Evolutionary conservation across 208 protist genomes (phyloP).

Genomic region (Phytomonas francai): DNA sequence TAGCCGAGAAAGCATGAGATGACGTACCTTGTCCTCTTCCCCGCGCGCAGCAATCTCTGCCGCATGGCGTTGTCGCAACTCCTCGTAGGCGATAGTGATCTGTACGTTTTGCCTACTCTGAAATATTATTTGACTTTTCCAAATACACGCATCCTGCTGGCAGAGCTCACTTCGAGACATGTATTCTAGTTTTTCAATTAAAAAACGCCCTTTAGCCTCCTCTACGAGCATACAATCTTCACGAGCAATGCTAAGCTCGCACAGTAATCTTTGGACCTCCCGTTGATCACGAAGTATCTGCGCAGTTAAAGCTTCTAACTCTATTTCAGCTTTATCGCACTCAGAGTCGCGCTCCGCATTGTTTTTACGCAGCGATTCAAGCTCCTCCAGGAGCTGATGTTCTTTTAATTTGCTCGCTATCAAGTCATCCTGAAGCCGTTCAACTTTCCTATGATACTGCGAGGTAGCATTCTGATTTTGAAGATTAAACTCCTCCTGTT

Average conservation of each 20-base stretch:
- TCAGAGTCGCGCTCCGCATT: slow-evolving; percentile 11
- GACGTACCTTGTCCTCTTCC: background rate
- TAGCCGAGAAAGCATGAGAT: background rate
- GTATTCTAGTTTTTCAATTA: slow-evolving; percentile 10
- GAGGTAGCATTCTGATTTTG: slow-evolving; percentile 12
- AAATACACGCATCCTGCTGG: background rate
- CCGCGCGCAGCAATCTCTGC: background rate
- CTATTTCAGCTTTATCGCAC: slow-evolving; percentile 8
- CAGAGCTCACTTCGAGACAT: background rate
- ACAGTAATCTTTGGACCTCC: slow-evolving; percentile 12
- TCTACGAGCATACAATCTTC: slow-evolving; percentile 5
- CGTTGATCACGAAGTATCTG: slow-evolving; percentile 14
- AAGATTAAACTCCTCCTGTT: slow-evolving; percentile 3
- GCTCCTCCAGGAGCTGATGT: slow-evolving; percentile 13
- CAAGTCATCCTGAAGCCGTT: slow-evolving; percentile 1
- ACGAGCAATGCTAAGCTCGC: slow-evolving; percentile 15
- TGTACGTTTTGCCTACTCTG: background rate
- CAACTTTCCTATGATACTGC: slow-evolving; percentile 8
- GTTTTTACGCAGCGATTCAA: slow-evolving; percentile 9
- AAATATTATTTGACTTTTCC: background rate
- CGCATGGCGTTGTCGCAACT: background rate
- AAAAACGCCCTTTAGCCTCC: slow-evolving; percentile 14
- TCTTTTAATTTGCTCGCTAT: slow-evolving; percentile 13
- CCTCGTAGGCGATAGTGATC: background rate
- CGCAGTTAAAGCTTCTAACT: slow-evolving; percentile 11